phyloP scores from a whole-genome alignment of 805 yeast genomes.

The Cyberlindnera mrakii region DNA sequence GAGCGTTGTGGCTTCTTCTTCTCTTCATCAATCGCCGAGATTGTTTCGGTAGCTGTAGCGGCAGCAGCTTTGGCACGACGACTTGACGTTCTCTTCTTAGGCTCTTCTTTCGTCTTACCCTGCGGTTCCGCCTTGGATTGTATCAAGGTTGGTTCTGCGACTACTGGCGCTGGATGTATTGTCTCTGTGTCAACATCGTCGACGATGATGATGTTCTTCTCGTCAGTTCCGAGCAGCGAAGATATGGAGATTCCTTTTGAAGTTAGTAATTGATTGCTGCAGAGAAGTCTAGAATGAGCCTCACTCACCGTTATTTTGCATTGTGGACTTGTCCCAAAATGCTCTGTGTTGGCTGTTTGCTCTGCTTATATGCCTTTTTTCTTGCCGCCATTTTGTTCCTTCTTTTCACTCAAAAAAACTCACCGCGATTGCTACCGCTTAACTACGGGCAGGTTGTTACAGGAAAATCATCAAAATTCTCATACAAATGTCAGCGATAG shows the following conservation, averaged over 20 bases:
- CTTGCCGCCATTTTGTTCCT: not conserved
- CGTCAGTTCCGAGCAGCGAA: slow-evolving; percentile 5
- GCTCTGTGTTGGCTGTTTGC: not conserved
- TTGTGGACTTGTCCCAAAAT: not conserved
- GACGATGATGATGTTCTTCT: not conserved
- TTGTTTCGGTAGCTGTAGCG: not conserved
- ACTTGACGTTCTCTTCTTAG: not conserved
- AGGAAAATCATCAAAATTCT: not conserved
- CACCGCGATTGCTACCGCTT: slow-evolving; percentile 1
- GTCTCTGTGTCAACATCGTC: not conserved
- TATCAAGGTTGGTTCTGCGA: not conserved
- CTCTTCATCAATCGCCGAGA: no score
- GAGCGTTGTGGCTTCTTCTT: no score
- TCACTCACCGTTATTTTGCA: slow-evolving; percentile 1
- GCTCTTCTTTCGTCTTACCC: slow-evolving; percentile 1
- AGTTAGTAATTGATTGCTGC: not conserved
- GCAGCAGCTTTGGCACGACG: not conserved
- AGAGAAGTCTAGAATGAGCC: not conserved
- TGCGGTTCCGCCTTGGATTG: not conserved
- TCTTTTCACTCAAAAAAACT: not conserved
- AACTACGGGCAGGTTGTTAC: slow-evolving; percentile 9
- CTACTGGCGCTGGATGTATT: not conserved
- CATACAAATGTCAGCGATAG: not conserved
- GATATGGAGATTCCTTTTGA: slow-evolving; percentile 8
- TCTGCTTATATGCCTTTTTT: not conserved